Percentiles rank a stretch among this genome's conserved stretches.
These are phyloP conservation scores for Heritiera fomes DNA, from an alignment of 345 rosid species.

Conservation along the genomic window DNA sequence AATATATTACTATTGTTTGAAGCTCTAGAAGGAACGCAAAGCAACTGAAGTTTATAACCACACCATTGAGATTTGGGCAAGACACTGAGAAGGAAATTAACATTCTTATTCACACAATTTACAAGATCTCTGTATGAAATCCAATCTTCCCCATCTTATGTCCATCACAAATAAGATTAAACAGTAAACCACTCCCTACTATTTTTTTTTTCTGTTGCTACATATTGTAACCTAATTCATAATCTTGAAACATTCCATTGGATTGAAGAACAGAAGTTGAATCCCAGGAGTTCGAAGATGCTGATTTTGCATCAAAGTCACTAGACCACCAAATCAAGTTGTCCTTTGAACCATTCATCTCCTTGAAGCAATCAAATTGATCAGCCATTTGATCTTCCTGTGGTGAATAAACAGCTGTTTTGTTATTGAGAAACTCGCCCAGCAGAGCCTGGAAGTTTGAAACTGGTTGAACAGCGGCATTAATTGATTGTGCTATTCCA, in stretches of 20 bases:
- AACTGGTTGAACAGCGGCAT: constrained; percentile 15
- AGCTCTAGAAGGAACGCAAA: not conserved
- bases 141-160: constrained; percentile 24
- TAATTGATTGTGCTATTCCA: constrained; percentile 21
- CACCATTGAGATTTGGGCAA: not conserved
- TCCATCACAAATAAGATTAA: constrained; percentile 21
- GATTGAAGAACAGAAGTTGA: constrained; percentile 46
- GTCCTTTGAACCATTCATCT: constrained; percentile 44
- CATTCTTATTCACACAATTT: constrained; percentile 64
- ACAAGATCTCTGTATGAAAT: constrained; percentile 31
- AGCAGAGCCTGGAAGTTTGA: constrained; percentile 41
- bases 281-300: constrained; percentile 70
- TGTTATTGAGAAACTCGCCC: constrained; percentile 32
- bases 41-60: constrained; percentile 1
- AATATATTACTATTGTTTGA: constrained; percentile 1
- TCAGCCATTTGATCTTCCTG: constrained; percentile 42
- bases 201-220: constrained; percentile 18
- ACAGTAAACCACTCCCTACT: constrained; percentile 14
- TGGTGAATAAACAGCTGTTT: constrained; percentile 28
- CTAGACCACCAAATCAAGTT: constrained; percentile 65
- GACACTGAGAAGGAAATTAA: constrained; percentile 18
- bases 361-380: constrained; percentile 57
- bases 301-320: constrained; percentile 57
- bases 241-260: constrained; percentile 62
- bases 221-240: constrained; percentile 55